A percentile compares a stretch with the other conserved stretches of the same genome.
Conservation (phyloP, 257 asterid genomes). For the Nicotiana attenuata region DNA sequence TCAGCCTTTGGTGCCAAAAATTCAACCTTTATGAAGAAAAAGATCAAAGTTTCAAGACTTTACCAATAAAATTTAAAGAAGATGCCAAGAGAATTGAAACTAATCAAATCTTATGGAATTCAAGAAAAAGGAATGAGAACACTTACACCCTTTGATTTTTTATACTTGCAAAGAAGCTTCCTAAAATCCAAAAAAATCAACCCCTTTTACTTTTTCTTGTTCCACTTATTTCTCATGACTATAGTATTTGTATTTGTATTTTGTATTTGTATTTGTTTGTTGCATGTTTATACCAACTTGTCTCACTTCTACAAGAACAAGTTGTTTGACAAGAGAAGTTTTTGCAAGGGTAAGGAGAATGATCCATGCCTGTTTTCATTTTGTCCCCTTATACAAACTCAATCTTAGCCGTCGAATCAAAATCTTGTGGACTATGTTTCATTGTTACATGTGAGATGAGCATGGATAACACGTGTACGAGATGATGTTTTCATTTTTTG, state of each 20-base stretch:
- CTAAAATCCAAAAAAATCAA: not conserved
- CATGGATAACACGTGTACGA: not conserved
- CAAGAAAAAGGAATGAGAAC: slow-evolving; percentile 19
- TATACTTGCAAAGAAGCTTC: slow-evolving; percentile 21
- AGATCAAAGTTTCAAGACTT: slow-evolving; percentile 27
- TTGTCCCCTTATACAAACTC: not conserved
- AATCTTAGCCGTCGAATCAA: slow-evolving; percentile 4
- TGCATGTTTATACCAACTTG: slow-evolving; percentile 5
- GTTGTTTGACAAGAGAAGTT: not conserved
- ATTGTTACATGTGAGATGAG: not conserved
- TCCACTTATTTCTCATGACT: not conserved
- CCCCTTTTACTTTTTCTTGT: slow-evolving; percentile 8
- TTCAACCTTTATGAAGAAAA: slow-evolving; percentile 16
- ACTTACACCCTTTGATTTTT: slow-evolving; percentile 21
- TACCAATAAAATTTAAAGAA: not conserved
- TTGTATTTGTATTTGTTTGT: not conserved
- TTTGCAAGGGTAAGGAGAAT: not conserved
- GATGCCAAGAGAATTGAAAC: slow-evolving; percentile 16
- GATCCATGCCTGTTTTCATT: not conserved
- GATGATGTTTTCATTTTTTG: not conserved
- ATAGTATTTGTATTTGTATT: not conserved
- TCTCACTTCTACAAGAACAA: slow-evolving; percentile 14
- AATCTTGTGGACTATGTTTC: not conserved
- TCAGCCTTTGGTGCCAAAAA: slow-evolving; percentile 1
- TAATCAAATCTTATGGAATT: slow-evolving; percentile 21